Evolutionary conservation across 169 alveolate species (phyloP).

Genomic region (Plasmodium vinckei): DNA sequence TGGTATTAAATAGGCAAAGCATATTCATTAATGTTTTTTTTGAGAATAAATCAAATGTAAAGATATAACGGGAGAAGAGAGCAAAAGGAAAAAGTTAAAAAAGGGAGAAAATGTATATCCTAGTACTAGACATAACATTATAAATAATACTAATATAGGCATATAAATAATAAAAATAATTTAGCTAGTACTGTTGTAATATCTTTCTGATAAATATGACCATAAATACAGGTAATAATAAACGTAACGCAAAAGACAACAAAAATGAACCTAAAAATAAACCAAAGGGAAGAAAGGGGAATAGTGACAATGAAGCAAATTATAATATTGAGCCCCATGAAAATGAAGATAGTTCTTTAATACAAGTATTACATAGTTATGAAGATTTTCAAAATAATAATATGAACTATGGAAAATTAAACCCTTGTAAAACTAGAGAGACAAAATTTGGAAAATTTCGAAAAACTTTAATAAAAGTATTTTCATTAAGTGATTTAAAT

Average conservation of each 20-base stretch:
- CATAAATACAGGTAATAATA: neutral
- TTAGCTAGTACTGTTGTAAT: no score
- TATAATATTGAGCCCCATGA: conserved; percentile 4
- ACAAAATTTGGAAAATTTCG: conserved; percentile 32
- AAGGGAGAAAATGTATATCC: no score
- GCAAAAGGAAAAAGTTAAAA: no score
- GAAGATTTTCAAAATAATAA: conserved; percentile 73
- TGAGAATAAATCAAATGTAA: no score
- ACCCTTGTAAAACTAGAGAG: conserved; percentile 58
- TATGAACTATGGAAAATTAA: conserved; percentile 49
- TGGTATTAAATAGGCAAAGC: no score
- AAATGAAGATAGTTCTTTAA: conserved; percentile 51
- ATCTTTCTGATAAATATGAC: no score
- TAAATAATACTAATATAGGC: no score
- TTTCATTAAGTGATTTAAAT: conserved; percentile 29
- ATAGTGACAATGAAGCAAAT: conserved; percentile 10
- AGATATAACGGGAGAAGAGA: no score
- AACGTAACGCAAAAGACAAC: conserved; percentile 1
- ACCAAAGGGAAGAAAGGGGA: neutral
- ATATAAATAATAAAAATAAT: no score
- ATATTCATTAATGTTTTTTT: no score
- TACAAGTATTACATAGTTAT: conserved; percentile 70
- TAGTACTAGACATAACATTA: no score
- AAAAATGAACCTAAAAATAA: conserved; percentile 6
- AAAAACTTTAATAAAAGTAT: conserved; percentile 23